phyloP scores from a whole-genome alignment of 306 rosid genomes.

The Ceratonia siliqua region DNA sequence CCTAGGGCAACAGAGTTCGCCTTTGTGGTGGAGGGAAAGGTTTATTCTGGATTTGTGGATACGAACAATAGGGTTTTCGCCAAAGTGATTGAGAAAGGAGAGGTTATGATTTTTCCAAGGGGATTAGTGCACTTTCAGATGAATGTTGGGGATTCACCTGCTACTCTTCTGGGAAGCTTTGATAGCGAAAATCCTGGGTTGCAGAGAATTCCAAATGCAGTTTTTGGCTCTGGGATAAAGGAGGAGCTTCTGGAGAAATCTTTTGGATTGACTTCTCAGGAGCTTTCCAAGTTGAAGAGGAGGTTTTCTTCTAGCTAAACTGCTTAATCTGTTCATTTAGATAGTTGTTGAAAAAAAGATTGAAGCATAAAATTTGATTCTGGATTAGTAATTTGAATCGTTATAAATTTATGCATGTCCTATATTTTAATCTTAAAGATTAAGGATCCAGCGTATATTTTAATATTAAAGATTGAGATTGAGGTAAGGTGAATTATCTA shows the following conservation, averaged over 20 bases:
- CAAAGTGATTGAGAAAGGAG: slow-evolving; percentile 82
- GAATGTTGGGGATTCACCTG: slow-evolving; percentile 85
- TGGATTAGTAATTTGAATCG: too few species aligned
- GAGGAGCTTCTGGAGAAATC: slow-evolving; percentile 83
- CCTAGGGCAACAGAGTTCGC: slow-evolving; percentile 90
- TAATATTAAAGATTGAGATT: too few species aligned
- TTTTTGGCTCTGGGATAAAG: slow-evolving; percentile 81
- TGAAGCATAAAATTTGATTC: too few species aligned
- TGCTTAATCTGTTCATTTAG: too few species aligned
- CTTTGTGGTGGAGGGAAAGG: slow-evolving; percentile 70
- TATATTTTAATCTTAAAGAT: too few species aligned
- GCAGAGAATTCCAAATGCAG: slow-evolving; percentile 61
- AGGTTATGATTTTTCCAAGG: slow-evolving; percentile 90
- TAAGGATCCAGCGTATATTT: too few species aligned
- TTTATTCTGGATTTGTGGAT: slow-evolving; percentile 85
- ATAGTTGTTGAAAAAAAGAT: too few species aligned
- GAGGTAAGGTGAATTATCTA: too few species aligned
- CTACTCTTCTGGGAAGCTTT: slow-evolving; percentile 79
- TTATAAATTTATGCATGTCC: too few species aligned
- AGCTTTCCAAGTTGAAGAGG: slow-evolving; percentile 63
- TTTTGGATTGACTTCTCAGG: slow-evolving; percentile 70
- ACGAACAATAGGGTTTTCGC: slow-evolving; percentile 69
- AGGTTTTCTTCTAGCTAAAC: slow-evolving; percentile 49
- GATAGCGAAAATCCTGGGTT: slow-evolving; percentile 93
- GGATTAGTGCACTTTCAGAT: slow-evolving; percentile 87